Base-by-base conservation (phyloP, 176 grass and related monocot genomes). In the Bromus sterilis region DNA sequence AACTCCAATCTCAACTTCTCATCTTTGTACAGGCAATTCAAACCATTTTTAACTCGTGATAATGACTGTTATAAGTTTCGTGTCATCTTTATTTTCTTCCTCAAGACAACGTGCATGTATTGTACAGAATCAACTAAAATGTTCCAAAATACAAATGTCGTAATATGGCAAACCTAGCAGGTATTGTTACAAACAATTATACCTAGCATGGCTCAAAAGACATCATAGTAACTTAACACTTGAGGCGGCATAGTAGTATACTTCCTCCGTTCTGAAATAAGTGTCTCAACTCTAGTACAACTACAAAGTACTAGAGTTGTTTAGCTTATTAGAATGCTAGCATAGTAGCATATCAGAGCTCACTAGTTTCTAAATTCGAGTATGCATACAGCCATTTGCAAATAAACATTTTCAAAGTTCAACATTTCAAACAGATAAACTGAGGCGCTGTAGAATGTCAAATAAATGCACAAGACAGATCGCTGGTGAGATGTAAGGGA, bases 381-480 rank as follows among this genome's bases (percentile, higher is more conserved):
- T 42, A 75, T 83, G 57, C 25, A 60, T 72, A 72, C 11, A 44
- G 44, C 51, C 53, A 78, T 78, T 78, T 69, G 9, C 24, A 55
- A 28, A 30, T 25, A 58, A 69, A 57, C 9, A 14, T 23, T 41
- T 69, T 55, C 20, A 43, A 60, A 37, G 41, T 64, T 9, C 69
- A 36, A 15, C 24, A 28, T 33, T 48, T 23, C 55, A 34, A 35
- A 3, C 20, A 51, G 30, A 28, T 61, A 74, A 25, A 55, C 20
- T 34, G 40, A 35, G 39, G 29, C 18, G 24, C 14, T 14, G 66
- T 34, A 48, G 56, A 71, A 65, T 13, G 40, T n/a, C 59, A 34
- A 30, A 61, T 74, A 35, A 20, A 70, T n/a, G 75, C 51, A 78
- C 12, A 31, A 48, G 46, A 5, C n/a, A 34, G 57, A 70, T 34